Evolutionary conservation across 2,329 filamentous ascomycete genomes (phyloP).

Genomic region (Bipolaris oryzae): DNA sequence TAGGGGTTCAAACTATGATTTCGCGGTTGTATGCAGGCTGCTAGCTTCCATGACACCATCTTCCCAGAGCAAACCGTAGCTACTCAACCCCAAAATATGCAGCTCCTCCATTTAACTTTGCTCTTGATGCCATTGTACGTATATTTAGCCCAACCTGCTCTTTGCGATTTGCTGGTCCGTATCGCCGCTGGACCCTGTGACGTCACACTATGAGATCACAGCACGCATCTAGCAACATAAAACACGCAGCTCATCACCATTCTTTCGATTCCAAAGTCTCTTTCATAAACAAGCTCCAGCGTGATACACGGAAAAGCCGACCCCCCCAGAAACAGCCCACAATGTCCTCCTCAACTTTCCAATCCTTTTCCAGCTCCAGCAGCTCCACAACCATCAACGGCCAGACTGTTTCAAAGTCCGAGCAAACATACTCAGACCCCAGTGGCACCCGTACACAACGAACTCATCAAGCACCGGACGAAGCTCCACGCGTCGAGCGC

Average conservation of each 20-base stretch:
- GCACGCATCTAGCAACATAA: conserved; percentile 1
- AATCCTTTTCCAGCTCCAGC: conserved; percentile 35
- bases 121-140: background rate
- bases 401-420: conserved; percentile 32
- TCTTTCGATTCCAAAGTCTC: background rate
- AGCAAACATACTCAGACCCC: conserved; percentile 35
- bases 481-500: conserved; percentile 34
- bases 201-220: conserved; percentile 23
- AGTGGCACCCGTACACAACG: conserved; percentile 37
- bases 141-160: no score
- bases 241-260: background rate
- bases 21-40: no score
- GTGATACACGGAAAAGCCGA: background rate
- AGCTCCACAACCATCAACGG: conserved; percentile 37
- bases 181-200: conserved; percentile 6
- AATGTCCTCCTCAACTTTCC: conserved; percentile 28
- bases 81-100: background rate
- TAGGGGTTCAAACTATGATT: no score
- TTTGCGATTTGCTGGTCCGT: background rate
- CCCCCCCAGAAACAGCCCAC: conserved; percentile 7
- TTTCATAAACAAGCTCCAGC: background rate
- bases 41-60: background rate
- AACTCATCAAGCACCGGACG: conserved; percentile 35
- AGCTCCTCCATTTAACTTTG: background rate
- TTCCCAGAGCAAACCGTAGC: background rate